Percentiles rank a stretch among this genome's conserved stretches.
phyloP scores from a whole-genome alignment of 2,329 filamentous ascomycete genomes.

The Aspergillus fumigatus region DNA sequence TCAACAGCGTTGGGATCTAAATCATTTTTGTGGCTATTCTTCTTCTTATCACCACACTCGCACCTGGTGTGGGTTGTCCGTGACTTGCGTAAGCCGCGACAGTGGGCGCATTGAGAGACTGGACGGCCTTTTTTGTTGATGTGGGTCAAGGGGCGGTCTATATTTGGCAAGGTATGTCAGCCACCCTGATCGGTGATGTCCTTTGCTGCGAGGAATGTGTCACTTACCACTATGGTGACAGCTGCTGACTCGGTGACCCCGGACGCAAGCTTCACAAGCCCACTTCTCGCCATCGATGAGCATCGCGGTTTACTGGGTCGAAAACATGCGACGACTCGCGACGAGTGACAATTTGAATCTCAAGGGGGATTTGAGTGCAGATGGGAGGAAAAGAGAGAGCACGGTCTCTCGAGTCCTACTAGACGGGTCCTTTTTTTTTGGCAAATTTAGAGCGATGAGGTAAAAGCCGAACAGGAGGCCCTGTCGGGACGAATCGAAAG shows the following conservation, averaged over 20 bases:
- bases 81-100: constrained; percentile 92
- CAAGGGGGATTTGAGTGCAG: constrained; percentile 6
- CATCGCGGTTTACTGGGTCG: constrained; percentile 50
- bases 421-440: constrained; percentile 6
- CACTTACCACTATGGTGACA: constrained; percentile 89
- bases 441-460: background rate
- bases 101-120: constrained; percentile 96
- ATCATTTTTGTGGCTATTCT: constrained; percentile 47
- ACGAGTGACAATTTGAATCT: constrained; percentile 14
- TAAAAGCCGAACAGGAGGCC: constrained; percentile 18
- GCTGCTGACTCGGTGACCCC: constrained; percentile 97
- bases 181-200: background rate
- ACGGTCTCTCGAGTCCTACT: constrained; percentile 7
- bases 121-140: constrained; percentile 98
- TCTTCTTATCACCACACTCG: constrained; percentile 91
- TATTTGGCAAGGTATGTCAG: constrained; percentile 4
- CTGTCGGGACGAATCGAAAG: constrained; percentile 19
- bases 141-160: constrained; percentile 86
- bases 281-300: constrained; percentile 94
- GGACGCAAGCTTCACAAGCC: constrained; percentile 96
- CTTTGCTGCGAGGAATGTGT: constrained; percentile 1
- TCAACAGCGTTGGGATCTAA: constrained; percentile 30
- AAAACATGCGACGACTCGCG: constrained; percentile 40
- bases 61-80: constrained; percentile 92
- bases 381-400: constrained; percentile 8